phyloP scores from a whole-genome alignment of 305 asterid species.

The Galium porrigens region DNA sequence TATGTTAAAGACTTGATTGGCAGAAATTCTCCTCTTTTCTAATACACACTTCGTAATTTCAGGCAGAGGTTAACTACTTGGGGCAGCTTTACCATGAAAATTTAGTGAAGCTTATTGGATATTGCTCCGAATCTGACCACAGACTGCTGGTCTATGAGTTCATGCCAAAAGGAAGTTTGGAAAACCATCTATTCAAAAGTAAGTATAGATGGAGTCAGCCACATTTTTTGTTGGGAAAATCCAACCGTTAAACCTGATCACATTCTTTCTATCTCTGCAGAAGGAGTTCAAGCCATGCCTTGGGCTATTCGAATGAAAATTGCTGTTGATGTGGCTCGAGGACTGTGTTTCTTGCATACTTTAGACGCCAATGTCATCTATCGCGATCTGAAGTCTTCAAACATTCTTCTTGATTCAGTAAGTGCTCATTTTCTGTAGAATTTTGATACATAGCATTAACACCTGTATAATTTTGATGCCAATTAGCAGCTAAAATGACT shows the following conservation, averaged over 20 bases:
- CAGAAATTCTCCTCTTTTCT: neutral
- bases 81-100: conserved; percentile 50
- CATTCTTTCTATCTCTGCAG: conserved; percentile 22
- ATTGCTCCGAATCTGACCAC: conserved; percentile 45
- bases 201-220: conserved; percentile 13
- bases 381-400: conserved; percentile 81
- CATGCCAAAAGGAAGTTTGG: conserved; percentile 74
- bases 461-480: neutral
- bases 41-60: conserved; percentile 10
- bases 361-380: conserved; percentile 60
- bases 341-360: conserved; percentile 55
- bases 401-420: conserved; percentile 74
- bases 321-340: conserved; percentile 63
- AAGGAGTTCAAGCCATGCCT: conserved; percentile 58
- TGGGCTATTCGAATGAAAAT: conserved; percentile 61
- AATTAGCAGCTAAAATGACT: neutral
- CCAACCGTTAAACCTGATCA: neutral
- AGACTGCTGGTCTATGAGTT: conserved; percentile 61
- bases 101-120: conserved; percentile 62
- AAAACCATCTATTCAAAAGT: conserved; percentile 66
- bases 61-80: conserved; percentile 64
- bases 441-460: neutral
- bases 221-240: neutral
- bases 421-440: neutral
- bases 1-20: neutral